These are phyloP conservation scores for Mrakia blollopis DNA, from an alignment of 768 basidiomycete genomes.

Conservation along the genomic window DNA sequence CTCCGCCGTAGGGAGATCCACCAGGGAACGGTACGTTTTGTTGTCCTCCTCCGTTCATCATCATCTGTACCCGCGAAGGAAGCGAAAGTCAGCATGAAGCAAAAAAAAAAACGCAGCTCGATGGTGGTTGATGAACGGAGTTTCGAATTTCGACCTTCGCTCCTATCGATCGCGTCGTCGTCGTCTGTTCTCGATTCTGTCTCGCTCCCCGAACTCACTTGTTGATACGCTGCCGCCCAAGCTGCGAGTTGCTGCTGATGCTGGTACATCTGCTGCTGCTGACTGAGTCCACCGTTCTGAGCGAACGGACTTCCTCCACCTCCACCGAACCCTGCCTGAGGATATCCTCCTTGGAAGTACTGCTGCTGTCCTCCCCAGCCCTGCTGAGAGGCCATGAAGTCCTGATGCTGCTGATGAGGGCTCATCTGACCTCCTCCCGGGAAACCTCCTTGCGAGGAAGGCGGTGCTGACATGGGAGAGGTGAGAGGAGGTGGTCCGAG, in stretches of 20 bases:
- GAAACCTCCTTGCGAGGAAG: background rate
- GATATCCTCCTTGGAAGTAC: background rate
- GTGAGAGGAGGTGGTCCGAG: background rate
- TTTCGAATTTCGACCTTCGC: background rate
- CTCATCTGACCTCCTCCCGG: constrained; percentile 8
- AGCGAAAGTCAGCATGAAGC: background rate
- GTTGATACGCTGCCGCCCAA: constrained; percentile 29
- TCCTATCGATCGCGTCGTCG: background rate
- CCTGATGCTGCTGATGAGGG: constrained; percentile 7
- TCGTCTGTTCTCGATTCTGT: too few species aligned
- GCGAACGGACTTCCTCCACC: background rate
- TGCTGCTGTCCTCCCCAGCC: background rate
- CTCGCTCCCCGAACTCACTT: constrained; percentile 14
- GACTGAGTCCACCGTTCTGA: background rate
- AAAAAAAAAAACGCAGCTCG: background rate
- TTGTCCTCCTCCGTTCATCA: constrained; percentile 20
- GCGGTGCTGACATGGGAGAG: background rate
- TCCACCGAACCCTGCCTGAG: background rate
- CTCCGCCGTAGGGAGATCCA: constrained; percentile 20
- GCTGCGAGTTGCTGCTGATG: constrained; percentile 31
- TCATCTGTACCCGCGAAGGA: background rate
- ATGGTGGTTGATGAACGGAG: background rate
- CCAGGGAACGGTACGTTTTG: constrained; percentile 21
- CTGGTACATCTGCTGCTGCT: constrained; percentile 25
- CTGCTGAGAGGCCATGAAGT: background rate